Percentiles rank a stretch among this genome's conserved stretches.
Evolutionary conservation across 345 rosid species (phyloP).

Genomic region (Citrus trifoliata): DNA sequence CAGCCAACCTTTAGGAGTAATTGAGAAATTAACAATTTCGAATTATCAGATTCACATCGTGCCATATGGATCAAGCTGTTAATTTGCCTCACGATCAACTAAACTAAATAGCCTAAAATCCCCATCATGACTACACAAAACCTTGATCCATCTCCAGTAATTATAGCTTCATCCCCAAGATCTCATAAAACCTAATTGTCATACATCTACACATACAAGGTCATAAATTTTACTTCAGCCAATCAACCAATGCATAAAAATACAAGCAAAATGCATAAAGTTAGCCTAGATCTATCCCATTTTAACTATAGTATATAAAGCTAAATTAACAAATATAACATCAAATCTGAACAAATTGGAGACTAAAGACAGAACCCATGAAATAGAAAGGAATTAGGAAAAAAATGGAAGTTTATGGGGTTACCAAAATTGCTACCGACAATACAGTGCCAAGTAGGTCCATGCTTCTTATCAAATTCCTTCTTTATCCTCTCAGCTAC

Average conservation of each 20-base stretch:
- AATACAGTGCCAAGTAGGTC: constrained; percentile 99
- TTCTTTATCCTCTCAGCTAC: constrained; percentile 96
- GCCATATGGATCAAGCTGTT: background rate
- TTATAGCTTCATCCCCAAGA: background rate
- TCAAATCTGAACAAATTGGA: constrained; percentile 6
- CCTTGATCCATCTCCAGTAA: background rate
- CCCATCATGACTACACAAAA: background rate
- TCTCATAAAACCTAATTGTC: background rate
- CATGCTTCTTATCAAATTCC: constrained; percentile 92
- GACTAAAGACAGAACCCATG: background rate
- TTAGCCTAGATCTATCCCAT: constrained; percentile 21
- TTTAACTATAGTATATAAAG: constrained; percentile 3
- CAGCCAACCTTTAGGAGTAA: background rate
- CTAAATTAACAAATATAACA: background rate
- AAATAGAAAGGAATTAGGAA: background rate
- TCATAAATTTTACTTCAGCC: background rate
- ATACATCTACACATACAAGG: background rate
- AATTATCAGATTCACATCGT: too few species aligned
- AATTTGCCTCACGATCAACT: background rate
- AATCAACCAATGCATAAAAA: background rate
- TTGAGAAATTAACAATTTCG: too few species aligned
- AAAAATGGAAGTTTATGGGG: constrained; percentile 10
- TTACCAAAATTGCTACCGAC: constrained; percentile 98
- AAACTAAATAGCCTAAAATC: background rate
- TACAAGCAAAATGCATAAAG: background rate